Conservation (phyloP, 2,329 filamentous ascomycete species). For the Neoascochyta sp. region DNA sequence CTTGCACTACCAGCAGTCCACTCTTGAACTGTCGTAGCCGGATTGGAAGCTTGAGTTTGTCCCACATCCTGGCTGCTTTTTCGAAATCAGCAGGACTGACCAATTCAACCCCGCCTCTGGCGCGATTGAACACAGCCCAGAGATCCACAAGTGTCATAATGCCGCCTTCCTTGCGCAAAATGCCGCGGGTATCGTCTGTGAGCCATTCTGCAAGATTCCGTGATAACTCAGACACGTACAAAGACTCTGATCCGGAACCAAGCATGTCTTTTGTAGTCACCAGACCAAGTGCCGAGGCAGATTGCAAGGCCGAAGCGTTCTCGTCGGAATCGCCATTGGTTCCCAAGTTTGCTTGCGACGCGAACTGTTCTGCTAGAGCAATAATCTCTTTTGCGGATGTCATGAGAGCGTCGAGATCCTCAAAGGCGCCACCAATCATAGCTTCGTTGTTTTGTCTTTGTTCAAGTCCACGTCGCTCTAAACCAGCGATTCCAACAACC, state of each 20-base stretch:
- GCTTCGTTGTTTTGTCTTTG: constrained; percentile 89
- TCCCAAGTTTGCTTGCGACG: constrained; percentile 60
- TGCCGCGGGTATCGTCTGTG: constrained; percentile 37
- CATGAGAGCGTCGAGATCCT: constrained; percentile 95
- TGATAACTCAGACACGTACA: constrained; percentile 70
- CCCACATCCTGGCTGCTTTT: constrained; percentile 84
- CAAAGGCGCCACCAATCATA: constrained; percentile 89
- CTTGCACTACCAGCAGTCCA: constrained; percentile 90
- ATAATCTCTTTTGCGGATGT: constrained; percentile 95
- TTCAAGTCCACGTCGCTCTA: constrained; percentile 81
- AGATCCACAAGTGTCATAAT: constrained; percentile 42
- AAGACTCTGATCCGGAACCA: constrained; percentile 69
- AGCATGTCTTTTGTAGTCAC: constrained; percentile 96
- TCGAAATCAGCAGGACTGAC: constrained; percentile 90
- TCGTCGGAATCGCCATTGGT: constrained; percentile 63
- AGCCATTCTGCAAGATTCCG: constrained; percentile 40
- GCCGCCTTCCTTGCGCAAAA: constrained; percentile 36
- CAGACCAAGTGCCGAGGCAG: constrained; percentile 76
- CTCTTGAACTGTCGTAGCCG: constrained; percentile 85
- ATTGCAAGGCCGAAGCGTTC: constrained; percentile 72
- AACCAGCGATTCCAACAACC: constrained; percentile 82
- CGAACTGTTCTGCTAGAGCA: constrained; percentile 84
- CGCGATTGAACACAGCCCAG: constrained; percentile 76
- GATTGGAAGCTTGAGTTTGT: constrained; percentile 79
- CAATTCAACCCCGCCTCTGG: constrained; percentile 87